Conservation (phyloP, 2,329 filamentous ascomycete species). For the Drechslera avenae region DNA sequence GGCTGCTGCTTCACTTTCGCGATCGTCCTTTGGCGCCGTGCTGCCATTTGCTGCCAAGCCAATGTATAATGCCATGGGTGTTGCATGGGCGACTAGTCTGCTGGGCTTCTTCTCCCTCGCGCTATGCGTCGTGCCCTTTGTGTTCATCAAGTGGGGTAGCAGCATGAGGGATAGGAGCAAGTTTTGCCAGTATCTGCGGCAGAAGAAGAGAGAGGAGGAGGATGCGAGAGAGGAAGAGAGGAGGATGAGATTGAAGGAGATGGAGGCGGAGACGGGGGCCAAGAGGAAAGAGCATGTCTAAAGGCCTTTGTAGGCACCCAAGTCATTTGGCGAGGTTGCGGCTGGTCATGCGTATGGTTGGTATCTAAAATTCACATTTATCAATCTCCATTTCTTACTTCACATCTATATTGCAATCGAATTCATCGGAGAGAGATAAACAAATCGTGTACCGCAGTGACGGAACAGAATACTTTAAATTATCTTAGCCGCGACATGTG, state of each 20-base stretch:
- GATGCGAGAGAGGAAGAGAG: slow-evolving; percentile 29
- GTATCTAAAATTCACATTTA: no score
- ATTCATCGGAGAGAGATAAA: no score
- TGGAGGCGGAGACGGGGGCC: not conserved
- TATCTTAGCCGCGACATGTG: no score
- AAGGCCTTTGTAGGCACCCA: not conserved
- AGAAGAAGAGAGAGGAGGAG: slow-evolving; percentile 42
- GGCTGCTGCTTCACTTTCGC: slow-evolving; percentile 80
- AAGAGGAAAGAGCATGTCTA: slow-evolving; percentile 22
- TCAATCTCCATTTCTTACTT: no score
- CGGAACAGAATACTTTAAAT: no score
- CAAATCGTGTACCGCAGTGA: no score
- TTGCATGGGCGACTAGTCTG: slow-evolving; percentile 67
- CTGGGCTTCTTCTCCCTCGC: slow-evolving; percentile 56
- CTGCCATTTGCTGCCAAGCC: slow-evolving; percentile 55
- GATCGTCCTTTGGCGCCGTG: slow-evolving; percentile 75
- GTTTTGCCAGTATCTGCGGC: slow-evolving; percentile 65
- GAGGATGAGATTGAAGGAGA: no score
- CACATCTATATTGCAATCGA: no score
- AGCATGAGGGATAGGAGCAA: slow-evolving; percentile 61
- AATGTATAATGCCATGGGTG: slow-evolving; percentile 71
- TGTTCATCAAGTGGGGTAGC: slow-evolving; percentile 61
- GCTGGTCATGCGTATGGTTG: no score
- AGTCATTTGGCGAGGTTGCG: no score
- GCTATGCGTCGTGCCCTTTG: slow-evolving; percentile 62